These are phyloP conservation scores for Calycina herbarum DNA, from an alignment of 2,329 filamentous ascomycete species.

Conservation along the genomic window DNA sequence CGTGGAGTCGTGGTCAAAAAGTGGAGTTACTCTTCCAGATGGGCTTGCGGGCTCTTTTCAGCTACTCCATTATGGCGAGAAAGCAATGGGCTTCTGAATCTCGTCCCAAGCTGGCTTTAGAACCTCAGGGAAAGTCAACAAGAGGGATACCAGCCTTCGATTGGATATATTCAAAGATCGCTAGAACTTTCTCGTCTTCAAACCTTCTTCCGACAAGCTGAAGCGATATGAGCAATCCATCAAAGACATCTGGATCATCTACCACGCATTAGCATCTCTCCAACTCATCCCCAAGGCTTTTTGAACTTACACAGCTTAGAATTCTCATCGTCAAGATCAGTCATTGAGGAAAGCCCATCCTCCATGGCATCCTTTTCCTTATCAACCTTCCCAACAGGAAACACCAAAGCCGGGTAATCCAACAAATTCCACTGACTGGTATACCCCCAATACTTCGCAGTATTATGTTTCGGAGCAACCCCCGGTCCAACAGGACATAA, in stretches of 20 bases:
- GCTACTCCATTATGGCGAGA: neutral
- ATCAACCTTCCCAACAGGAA: conserved; percentile 51
- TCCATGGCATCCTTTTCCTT: conserved; percentile 29
- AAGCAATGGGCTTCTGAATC: neutral
- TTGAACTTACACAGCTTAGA: conserved; percentile 49
- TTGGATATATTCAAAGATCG: conserved; percentile 24
- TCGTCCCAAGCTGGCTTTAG: neutral
- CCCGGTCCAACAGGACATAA: conserved; percentile 59
- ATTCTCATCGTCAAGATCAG: conserved; percentile 36
- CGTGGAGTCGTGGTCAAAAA: too few relatives aligned
- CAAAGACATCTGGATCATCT: conserved; percentile 40
- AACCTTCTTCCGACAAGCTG: conserved; percentile 41
- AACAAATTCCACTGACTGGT: conserved; percentile 68
- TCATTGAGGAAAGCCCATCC: conserved; percentile 35
- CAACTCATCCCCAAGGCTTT: conserved; percentile 50
- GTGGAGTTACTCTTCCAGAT: too few relatives aligned
- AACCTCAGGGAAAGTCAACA: neutral
- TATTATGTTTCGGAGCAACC: conserved; percentile 51
- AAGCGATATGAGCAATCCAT: conserved; percentile 43
- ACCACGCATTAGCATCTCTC: conserved; percentile 39
- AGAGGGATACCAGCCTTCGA: conserved; percentile 8
- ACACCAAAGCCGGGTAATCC: conserved; percentile 63
- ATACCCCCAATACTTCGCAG: conserved; percentile 61
- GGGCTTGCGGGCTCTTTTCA: neutral
- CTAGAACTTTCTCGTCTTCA: conserved; percentile 39